These are phyloP conservation scores for Leishmania major DNA, from an alignment of 208 protist species.

Conservation along the genomic window DNA sequence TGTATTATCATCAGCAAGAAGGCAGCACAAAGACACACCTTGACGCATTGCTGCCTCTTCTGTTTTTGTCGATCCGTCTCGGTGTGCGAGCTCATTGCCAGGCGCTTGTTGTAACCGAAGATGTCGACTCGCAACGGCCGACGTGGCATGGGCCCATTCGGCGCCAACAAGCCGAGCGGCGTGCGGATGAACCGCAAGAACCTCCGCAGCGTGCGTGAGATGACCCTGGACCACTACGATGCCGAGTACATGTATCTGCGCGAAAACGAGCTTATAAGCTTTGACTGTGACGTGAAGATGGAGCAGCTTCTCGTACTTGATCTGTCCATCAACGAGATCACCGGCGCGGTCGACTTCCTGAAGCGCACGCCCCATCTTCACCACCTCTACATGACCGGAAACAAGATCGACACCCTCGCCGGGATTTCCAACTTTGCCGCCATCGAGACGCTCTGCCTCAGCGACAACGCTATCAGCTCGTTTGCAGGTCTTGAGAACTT, in stretches of 20 bases:
- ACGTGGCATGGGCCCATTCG: constrained; percentile 50
- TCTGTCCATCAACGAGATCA: constrained; percentile 93
- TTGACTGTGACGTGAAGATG: constrained; percentile 83
- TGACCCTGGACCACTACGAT: constrained; percentile 75
- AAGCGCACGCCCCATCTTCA: constrained; percentile 75
- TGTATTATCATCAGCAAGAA: background rate
- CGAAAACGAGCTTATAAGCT: constrained; percentile 90
- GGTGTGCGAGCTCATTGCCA: constrained; percentile 1
- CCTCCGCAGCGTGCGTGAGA: constrained; percentile 77
- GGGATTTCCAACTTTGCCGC: constrained; percentile 79
- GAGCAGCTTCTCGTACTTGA: constrained; percentile 90
- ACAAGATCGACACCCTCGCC: constrained; percentile 88
- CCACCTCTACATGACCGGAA: constrained; percentile 93
- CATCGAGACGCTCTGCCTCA: constrained; percentile 91
- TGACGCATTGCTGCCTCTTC: background rate
- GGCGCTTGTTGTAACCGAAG: background rate
- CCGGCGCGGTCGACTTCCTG: constrained; percentile 85
- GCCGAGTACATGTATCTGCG: constrained; percentile 93
- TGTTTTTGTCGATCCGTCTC: background rate
- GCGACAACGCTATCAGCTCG: constrained; percentile 90
- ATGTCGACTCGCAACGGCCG: constrained; percentile 36
- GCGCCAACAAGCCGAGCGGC: constrained; percentile 69
- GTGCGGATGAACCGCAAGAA: constrained; percentile 86
- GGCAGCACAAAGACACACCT: background rate
- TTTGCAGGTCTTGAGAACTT: constrained; percentile 90